phyloP scores from a whole-genome alignment of 2,329 filamentous ascomycete genomes.

The Fusarium sp. region DNA sequence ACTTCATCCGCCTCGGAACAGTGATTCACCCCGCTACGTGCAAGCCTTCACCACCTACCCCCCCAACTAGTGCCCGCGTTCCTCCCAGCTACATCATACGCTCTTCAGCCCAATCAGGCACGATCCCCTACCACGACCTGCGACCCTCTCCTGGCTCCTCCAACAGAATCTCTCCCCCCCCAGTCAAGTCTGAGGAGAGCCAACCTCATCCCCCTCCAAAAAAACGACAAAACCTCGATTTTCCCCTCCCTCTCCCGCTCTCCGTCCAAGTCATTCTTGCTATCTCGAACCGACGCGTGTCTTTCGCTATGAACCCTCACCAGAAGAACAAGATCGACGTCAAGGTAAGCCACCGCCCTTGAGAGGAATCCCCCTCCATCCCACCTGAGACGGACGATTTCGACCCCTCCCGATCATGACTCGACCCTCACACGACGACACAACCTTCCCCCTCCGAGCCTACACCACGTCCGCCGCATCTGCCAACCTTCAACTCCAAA shows the following conservation, averaged over 20 bases:
- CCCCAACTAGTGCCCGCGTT: conserved; percentile 23
- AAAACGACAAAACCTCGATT: conserved; percentile 15
- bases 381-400: conserved; percentile 28
- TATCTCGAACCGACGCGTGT: conserved; percentile 4
- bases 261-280: conserved; percentile 3
- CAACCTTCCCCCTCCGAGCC: background rate
- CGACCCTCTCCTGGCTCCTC: conserved; percentile 37
- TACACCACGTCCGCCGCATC: background rate
- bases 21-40: conserved; percentile 22
- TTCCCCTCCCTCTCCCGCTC: background rate
- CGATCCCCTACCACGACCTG: conserved; percentile 35
- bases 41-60: background rate
- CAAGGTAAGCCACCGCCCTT: conserved; percentile 72
- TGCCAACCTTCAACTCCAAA: background rate
- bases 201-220: conserved; percentile 35
- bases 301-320: conserved; percentile 84
- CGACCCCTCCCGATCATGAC: conserved; percentile 27
- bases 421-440: conserved; percentile 18
- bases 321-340: conserved; percentile 99
- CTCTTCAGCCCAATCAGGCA: conserved; percentile 44
- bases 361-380: conserved; percentile 27
- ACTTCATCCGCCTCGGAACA: conserved; percentile 29
- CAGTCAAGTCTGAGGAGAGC: conserved; percentile 27
- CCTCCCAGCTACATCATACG: conserved; percentile 42
- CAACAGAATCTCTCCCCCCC: conserved; percentile 37